Evolutionary conservation across 257 asterid genomes (phyloP).

Genomic region (Datura wrightii): DNA sequence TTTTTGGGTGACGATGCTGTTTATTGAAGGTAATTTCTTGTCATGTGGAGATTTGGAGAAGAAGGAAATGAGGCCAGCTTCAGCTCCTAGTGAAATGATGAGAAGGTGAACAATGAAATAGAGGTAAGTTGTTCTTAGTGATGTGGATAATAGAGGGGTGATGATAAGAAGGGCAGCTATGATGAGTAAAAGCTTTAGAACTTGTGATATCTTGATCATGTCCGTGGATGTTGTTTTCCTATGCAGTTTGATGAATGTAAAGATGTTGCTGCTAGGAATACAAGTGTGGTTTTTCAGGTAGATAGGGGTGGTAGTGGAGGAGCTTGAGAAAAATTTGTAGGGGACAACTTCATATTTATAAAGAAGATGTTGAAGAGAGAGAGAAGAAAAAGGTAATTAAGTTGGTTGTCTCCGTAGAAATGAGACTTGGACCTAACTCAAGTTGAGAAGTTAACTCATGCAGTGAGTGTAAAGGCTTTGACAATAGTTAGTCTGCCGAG

Average conservation of each 20-base stretch:
- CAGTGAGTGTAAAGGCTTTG: not conserved
- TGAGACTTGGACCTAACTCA: not conserved
- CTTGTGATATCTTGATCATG: slow-evolving; percentile 43
- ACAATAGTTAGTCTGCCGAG: not conserved
- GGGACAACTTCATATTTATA: not conserved
- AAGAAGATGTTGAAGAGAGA: not conserved
- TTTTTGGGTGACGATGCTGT: not conserved
- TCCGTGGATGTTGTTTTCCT: slow-evolving; percentile 24
- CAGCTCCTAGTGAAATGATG: slow-evolving; percentile 59
- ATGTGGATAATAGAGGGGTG: slow-evolving; percentile 51
- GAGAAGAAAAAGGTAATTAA: not conserved
- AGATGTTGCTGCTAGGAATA: not conserved
- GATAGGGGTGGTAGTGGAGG: not conserved
- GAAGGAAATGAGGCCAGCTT: slow-evolving; percentile 59
- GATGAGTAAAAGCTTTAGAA: slow-evolving; percentile 41
- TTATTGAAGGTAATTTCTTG: slow-evolving; percentile 4
- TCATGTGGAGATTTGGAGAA: not conserved
- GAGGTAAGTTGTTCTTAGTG: slow-evolving; percentile 54
- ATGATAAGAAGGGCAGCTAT: slow-evolving; percentile 48
- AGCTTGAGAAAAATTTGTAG: not conserved
- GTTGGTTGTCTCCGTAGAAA: not conserved
- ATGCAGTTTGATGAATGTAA: not conserved
- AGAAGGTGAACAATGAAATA: slow-evolving; percentile 59
- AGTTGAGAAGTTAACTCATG: not conserved
- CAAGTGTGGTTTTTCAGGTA: not conserved